phyloP scores from a whole-genome alignment of 768 basidiomycete genomes.

The Boletus subparvulus region DNA sequence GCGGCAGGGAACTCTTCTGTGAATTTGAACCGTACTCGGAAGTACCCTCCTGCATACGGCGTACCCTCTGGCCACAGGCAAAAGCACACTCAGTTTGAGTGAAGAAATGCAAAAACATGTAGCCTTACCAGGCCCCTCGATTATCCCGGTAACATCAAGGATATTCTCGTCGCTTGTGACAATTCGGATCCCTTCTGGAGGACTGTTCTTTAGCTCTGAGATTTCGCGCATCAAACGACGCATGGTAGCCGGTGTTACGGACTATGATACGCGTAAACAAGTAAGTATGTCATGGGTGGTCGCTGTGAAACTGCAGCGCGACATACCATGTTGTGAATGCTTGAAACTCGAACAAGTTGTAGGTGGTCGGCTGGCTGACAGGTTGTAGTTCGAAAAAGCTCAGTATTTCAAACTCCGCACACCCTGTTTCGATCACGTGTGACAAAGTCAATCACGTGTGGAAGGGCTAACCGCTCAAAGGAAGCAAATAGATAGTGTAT shows the following conservation, averaged over 20 bases:
- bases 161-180: constrained; percentile 86
- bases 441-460: constrained; percentile 27
- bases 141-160: constrained; percentile 82
- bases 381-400: constrained; percentile 24
- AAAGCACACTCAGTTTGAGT: constrained; percentile 7
- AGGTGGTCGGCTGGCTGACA: constrained; percentile 15
- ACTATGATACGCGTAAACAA: constrained; percentile 24
- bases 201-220: constrained; percentile 72
- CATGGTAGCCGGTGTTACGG: constrained; percentile 55
- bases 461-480: constrained; percentile 4
- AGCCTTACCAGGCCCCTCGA: constrained; percentile 83
- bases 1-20: constrained; percentile 91
- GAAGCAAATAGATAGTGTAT: not conserved
- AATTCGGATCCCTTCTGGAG: constrained; percentile 91
- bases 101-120: not conserved
- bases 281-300: not conserved
- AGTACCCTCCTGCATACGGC: constrained; percentile 73
- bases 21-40: constrained; percentile 79
- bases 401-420: constrained; percentile 28
- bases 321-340: constrained; percentile 25
- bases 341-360: constrained; percentile 6
- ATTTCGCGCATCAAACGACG: constrained; percentile 89
- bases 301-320: not conserved
- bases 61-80: constrained; percentile 48
- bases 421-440: constrained; percentile 25